Evolutionary conservation across 305 asterid species (phyloP).

Genomic region (Ilex paraguariensis): DNA sequence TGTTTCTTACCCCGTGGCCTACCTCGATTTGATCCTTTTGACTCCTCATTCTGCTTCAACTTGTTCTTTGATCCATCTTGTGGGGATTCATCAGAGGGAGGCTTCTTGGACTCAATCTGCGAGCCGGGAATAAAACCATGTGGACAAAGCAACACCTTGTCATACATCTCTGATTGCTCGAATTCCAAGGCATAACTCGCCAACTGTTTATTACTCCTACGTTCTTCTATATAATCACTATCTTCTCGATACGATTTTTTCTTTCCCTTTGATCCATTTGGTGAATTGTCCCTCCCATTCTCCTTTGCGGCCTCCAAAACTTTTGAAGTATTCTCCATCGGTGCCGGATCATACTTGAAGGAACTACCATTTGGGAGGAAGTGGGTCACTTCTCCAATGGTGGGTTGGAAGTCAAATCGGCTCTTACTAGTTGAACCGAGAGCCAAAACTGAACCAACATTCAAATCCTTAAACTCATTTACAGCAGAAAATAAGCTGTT

Average conservation of each 20-base stretch:
- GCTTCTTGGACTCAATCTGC: neutral
- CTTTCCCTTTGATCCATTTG: constrained; percentile 10
- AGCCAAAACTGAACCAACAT: constrained; percentile 9
- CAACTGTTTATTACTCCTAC: constrained; percentile 14
- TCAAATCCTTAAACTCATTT: constrained; percentile 16
- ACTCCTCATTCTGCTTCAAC: constrained; percentile 2
- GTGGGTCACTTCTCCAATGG: too few relatives aligned
- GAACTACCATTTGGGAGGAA: neutral
- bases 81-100: neutral
- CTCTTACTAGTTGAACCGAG: constrained; percentile 5
- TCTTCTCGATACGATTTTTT: constrained; percentile 17
- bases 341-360: neutral
- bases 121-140: too few relatives aligned
- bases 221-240: constrained; percentile 7
- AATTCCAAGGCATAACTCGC: constrained; percentile 9
- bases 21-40: constrained; percentile 6
- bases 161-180: constrained; percentile 13
- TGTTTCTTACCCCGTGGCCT: constrained; percentile 6
- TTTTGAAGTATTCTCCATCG: neutral
- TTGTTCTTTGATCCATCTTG: neutral
- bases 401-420: neutral
- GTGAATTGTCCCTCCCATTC: constrained; percentile 2
- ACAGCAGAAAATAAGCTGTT: constrained; percentile 14
- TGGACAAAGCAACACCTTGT: constrained; percentile 7
- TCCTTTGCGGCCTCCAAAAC: neutral